phyloP scores from a whole-genome alignment of 768 basidiomycete species.

The Sporobolomyces phaffii region DNA sequence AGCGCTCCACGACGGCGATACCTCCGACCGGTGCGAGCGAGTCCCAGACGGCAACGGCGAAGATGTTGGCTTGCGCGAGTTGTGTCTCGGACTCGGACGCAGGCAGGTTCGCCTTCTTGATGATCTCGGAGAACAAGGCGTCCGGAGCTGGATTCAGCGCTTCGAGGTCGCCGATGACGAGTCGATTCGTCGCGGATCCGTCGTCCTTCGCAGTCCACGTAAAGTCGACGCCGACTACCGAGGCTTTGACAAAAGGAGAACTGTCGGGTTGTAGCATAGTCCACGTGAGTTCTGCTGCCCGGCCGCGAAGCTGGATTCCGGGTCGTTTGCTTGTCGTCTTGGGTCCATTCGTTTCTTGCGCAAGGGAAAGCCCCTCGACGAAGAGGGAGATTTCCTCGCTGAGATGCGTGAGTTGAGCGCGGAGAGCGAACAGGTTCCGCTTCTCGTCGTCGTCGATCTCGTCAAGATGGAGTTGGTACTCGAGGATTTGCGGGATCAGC shows the following conservation, averaged over 20 bases:
- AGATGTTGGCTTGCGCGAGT: conserved; percentile 65
- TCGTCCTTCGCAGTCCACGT: conserved; percentile 81
- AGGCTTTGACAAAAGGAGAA: conserved; percentile 71
- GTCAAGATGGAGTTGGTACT: conserved; percentile 47
- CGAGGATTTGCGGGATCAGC: conserved; percentile 49
- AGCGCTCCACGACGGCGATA: conserved; percentile 77
- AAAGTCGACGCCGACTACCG: conserved; percentile 70
- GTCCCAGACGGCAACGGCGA: conserved; percentile 71
- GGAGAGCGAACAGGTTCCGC: conserved; percentile 11
- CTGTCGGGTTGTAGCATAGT: conserved; percentile 68
- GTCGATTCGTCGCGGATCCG: conserved; percentile 71
- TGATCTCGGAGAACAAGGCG: conserved; percentile 79
- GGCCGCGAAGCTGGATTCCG: conserved; percentile 66
- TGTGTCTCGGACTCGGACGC: conserved; percentile 49
- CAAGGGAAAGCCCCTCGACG: conserved; percentile 77
- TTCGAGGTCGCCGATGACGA: conserved; percentile 68
- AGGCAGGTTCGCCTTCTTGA: conserved; percentile 57
- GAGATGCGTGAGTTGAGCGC: conserved; percentile 48
- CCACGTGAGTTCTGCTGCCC: conserved; percentile 84
- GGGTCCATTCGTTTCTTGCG: conserved; percentile 55
- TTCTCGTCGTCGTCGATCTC: conserved; percentile 43
- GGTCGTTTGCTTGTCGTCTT: conserved; percentile 49
- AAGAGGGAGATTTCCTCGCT: conserved; percentile 73
- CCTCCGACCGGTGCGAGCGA: conserved; percentile 86
- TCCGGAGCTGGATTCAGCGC: conserved; percentile 79